Evolutionary conservation across 495 filamentous ascomycete species (phyloP), one percentile per base, ranked within the genome.

Genomic region (Talaromyces proteolyticus): DNA sequence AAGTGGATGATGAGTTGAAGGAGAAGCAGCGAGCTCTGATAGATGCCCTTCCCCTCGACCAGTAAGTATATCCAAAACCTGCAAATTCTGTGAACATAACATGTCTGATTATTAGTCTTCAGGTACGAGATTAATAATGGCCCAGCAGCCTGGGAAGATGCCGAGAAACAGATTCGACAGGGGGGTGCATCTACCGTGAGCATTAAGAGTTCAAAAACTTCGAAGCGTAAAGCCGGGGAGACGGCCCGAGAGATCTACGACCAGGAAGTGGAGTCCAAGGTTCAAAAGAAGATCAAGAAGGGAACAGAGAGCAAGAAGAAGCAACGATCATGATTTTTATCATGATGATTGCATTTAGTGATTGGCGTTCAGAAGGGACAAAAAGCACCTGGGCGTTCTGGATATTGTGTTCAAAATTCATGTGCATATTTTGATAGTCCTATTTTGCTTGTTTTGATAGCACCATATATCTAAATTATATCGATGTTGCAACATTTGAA

Each of bases 1-100:
- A 93, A 64, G 76, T 87, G 17, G 62, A 91, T 55, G 70, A 70
- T 26, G 83, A 79, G 43, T 63, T 95, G 61, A 77, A 80, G 54
- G 80, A 84, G 66, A 87, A 87, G 69, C 88, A 92, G 66, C 80
- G 85, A 57, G 86, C 87, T 49, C 67, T 97, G 53, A 94, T 96
- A 54, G 87, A 95, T 72, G 82, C 89, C 54, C 68, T 97, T 39
- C 91, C 91, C 25, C 73, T 98, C 39, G 89, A 94, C 54, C 81
- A 85, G 85, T 96, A 81, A 84, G 86, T 68, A 40, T 41, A 44
- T 38, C 24, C 39, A 50, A 51, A 26, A 20, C 20, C 42, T 50
- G 14, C 23, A n/a, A 44, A 24, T 3, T 47, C 47, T 23, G 41
- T 14, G 38, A 58, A 64, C 65, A 65, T 65, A 67, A 68, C 69